phyloP scores from a whole-genome alignment of 306 rosid genomes.

The Quercus gilva region DNA sequence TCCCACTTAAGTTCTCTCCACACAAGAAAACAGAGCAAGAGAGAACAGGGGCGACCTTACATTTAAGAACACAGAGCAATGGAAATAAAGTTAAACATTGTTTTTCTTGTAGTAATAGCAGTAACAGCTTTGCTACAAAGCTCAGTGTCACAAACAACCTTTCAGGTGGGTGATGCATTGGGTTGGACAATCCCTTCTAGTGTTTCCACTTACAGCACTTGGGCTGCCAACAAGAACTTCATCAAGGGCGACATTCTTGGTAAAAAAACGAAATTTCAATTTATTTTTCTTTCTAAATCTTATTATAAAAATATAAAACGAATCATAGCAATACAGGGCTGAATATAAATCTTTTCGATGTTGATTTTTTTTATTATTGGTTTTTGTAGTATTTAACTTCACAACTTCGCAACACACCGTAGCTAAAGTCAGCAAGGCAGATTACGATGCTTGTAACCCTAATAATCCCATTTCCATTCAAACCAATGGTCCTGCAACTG shows the following conservation, averaged over 20 bases:
- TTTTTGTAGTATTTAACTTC: conserved; percentile 51
- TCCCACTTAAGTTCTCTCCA: too few species aligned
- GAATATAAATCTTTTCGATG: neutral
- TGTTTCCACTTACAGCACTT: conserved; percentile 37
- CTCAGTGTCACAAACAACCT: conserved; percentile 37
- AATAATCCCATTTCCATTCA: neutral
- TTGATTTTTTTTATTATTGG: neutral
- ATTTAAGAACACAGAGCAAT: conserved; percentile 47
- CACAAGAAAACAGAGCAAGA: neutral
- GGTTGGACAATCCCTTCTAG: conserved; percentile 56
- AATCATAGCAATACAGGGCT: neutral
- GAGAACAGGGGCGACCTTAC: conserved; percentile 51
- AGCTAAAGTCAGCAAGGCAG: conserved; percentile 51
- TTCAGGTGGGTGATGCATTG: conserved; percentile 51
- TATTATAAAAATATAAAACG: neutral
- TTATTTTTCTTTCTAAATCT: neutral
- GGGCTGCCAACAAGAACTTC: conserved; percentile 65
- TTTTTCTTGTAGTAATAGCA: conserved; percentile 24
- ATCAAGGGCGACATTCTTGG: conserved; percentile 54
- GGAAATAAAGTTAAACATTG: conserved; percentile 35
- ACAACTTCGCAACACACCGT: conserved; percentile 38
- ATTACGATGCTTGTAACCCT: conserved; percentile 40
- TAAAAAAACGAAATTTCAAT: neutral
- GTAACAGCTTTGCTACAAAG: conserved; percentile 38
- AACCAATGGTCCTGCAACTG: conserved; percentile 32